Evolutionary conservation across 345 rosid species (phyloP), one percentile per base, ranked within the genome.

Genomic region (Carallia brachiata): DNA sequence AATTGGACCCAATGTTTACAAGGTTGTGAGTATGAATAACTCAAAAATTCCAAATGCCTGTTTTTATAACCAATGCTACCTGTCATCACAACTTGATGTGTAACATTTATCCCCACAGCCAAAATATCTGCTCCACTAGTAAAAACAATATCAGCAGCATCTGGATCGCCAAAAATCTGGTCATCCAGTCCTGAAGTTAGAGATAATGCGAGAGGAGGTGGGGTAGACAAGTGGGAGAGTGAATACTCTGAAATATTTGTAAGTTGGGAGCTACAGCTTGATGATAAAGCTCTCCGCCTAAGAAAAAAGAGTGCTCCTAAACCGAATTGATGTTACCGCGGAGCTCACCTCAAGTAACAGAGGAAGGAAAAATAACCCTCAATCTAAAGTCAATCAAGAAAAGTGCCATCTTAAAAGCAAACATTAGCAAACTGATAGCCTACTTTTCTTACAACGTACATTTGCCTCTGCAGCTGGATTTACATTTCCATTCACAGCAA

Each of bases 391-490:
- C 54, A 39, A 6, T 19, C 50, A 44, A 53, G 7, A 44, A 40
- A 31, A 36, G 31, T 55, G 31, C n/a, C 23, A 39, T 6, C 55
- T 31, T 6, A 30, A 48, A 48, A 60, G 39, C 15, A 61, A 73
- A 47, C 39, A 36, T 12, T 30, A 60, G 10, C 61, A 62, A 55
- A 31, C 34, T 54, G 17, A 53, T 48, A 6, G 40, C 30, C 62
- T 19, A 40, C 64, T n/a, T 69, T n/a, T 19, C 34, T 15, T 37
- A 31, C 96, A 75, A n/a, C n/a, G n/a, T n/a, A n/a, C n/a, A 61
- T 95, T 95, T 65, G 99, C 97, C 79, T 95, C 99, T 2, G 99
- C 84, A 54, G 99, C 97, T 64, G 99, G 99, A 81, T 95, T 95
- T 55, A 87, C 97, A 75, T 90, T 95, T 63, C 99, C 99, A 58